A percentile compares a stretch with the other conserved stretches of the same genome.
Conservation (phyloP, 306 rosid genomes). For the Begonia masoniana region DNA sequence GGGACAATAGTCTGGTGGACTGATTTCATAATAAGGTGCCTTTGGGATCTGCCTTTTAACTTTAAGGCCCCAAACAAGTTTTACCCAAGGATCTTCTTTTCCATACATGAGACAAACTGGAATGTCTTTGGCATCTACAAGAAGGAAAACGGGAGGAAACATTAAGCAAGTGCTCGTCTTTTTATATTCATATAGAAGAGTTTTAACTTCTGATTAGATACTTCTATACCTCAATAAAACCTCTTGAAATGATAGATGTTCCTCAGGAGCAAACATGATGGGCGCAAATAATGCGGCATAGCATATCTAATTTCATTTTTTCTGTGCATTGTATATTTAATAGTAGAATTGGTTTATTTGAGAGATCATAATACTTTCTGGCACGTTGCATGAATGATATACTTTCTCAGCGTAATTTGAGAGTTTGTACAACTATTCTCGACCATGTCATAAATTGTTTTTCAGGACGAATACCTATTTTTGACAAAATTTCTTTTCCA, state of each 20-base stretch:
- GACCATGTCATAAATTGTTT: no score
- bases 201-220: neutral
- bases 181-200: neutral
- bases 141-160: neutral
- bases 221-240: constrained; percentile 48
- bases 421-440: no score
- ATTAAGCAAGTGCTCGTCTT: neutral
- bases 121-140: constrained; percentile 43
- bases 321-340: no score
- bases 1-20: constrained; percentile 97
- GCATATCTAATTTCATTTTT: no score
- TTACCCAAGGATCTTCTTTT: constrained; percentile 97
- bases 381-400: no score
- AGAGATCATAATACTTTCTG: no score
- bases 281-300: constrained; percentile 84
- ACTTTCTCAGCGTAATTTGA: no score
- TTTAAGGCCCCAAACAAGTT: constrained; percentile 69
- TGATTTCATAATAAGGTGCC: constrained; percentile 83
- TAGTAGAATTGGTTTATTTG: no score
- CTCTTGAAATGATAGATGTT: constrained; percentile 57
- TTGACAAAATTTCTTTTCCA: constrained; percentile 16
- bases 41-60: constrained; percentile 66
- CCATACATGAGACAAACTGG: constrained; percentile 88
- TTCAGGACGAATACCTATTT: constrained; percentile 2
- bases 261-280: constrained; percentile 90